These are phyloP conservation scores for Royoungia palumana DNA, from an alignment of 768 basidiomycete species.

Conservation along the genomic window DNA sequence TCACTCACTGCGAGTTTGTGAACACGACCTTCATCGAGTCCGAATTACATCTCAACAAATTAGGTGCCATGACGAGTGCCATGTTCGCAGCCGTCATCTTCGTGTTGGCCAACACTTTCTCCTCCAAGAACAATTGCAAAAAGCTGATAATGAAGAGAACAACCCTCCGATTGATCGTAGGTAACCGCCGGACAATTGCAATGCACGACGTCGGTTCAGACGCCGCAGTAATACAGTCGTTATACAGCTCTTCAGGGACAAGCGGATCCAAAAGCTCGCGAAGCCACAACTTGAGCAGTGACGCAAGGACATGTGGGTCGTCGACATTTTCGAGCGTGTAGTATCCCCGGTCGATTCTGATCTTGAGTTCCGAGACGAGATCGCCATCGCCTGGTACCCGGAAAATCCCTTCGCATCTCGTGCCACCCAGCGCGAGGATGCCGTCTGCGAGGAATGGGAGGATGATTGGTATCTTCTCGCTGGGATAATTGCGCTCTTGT, in stretches of 20 bases:
- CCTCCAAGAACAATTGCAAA: constrained; percentile 82
- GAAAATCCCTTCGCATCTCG: constrained; percentile 87
- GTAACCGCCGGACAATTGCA: constrained; percentile 70
- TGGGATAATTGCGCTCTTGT: constrained; percentile 83
- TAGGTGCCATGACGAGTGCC: constrained; percentile 90
- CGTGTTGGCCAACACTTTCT: constrained; percentile 64
- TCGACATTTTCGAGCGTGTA: constrained; percentile 88
- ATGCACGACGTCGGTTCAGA: constrained; percentile 68
- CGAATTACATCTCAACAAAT: constrained; percentile 80
- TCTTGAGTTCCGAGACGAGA: constrained; percentile 81
- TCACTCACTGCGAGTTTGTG: constrained; percentile 82
- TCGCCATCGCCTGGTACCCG: constrained; percentile 90
- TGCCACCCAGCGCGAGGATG: constrained; percentile 84
- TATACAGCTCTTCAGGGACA: constrained; percentile 87
- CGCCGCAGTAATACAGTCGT: constrained; percentile 76
- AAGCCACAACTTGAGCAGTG: constrained; percentile 89
- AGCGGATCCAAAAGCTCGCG: constrained; percentile 91
- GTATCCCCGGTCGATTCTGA: constrained; percentile 87
- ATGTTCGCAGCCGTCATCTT: constrained; percentile 92
- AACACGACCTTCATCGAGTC: constrained; percentile 88
- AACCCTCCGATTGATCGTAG: constrained; percentile 83
- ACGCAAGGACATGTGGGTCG: constrained; percentile 87
- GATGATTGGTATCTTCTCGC: constrained; percentile 85
- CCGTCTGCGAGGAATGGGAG: constrained; percentile 92
- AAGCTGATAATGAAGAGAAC: constrained; percentile 88